Evolutionary conservation across 306 rosid genomes (phyloP).

Genomic region (Vigna radiata): DNA sequence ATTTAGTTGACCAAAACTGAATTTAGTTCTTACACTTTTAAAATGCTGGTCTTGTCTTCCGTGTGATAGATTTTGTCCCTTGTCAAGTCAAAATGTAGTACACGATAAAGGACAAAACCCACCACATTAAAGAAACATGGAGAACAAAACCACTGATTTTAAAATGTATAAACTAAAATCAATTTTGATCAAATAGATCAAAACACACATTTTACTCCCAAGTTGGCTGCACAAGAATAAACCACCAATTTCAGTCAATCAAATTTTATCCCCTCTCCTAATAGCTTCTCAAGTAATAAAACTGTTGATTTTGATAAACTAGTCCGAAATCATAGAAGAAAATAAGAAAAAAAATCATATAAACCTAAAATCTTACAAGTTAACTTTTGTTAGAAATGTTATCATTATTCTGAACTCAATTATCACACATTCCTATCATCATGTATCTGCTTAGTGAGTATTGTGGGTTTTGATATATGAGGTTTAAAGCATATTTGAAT

Average conservation of each 20-base stretch:
- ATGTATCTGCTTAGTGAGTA: no score
- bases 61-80: background rate
- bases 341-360: no score
- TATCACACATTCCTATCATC: no score
- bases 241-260: background rate
- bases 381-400: no score
- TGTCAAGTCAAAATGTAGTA: background rate
- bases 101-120: background rate
- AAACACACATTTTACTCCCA: conserved; percentile 1
- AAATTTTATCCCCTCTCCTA: background rate
- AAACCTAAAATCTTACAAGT: no score
- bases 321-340: background rate
- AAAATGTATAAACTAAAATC: background rate
- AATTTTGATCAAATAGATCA: background rate
- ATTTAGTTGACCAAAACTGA: background rate
- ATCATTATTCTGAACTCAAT: no score
- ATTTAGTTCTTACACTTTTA: background rate
- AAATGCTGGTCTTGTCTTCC: no score
- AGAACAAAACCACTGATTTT: background rate
- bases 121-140: background rate
- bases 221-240: background rate
- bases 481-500: no score
- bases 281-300: background rate
- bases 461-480: no score
- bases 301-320: background rate